phyloP scores from a whole-genome alignment of 2,329 filamentous ascomycete genomes.

The Penicillium sp. region DNA sequence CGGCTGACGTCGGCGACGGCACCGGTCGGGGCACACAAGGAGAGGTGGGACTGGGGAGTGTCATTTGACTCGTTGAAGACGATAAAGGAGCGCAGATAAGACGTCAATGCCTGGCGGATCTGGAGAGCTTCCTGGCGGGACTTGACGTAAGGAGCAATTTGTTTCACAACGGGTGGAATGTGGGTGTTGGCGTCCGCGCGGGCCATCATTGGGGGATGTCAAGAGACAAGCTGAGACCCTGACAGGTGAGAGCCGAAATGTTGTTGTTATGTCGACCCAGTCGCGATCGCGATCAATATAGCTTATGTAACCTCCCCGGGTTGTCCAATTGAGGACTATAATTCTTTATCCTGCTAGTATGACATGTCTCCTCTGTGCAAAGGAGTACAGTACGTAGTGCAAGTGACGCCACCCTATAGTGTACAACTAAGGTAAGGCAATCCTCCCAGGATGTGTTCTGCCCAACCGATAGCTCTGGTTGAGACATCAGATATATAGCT shows the following conservation, averaged over 20 bases:
- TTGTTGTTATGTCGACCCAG: conserved; percentile 18
- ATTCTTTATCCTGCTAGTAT: too few relatives aligned
- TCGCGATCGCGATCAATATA: too few relatives aligned
- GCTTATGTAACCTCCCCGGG: conserved; percentile 21
- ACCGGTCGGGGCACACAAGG: conserved; percentile 37
- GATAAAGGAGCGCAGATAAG: conserved; percentile 41
- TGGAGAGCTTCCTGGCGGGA: conserved; percentile 40
- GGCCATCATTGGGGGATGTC: conserved; percentile 27
- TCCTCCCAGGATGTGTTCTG: not conserved
- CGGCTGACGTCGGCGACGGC: conserved; percentile 35
- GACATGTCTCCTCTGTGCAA: too few relatives aligned
- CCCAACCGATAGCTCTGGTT: conserved; percentile 4
- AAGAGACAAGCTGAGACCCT: not conserved
- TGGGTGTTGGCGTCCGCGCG: conserved; percentile 22
- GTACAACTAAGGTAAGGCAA: not conserved
- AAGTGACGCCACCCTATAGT: too few relatives aligned
- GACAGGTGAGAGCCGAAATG: not conserved
- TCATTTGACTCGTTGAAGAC: conserved; percentile 29
- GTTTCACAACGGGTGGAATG: conserved; percentile 39
- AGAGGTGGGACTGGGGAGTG: conserved; percentile 34
- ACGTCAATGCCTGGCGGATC: conserved; percentile 43
- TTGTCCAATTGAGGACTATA: not conserved
- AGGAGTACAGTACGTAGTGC: too few relatives aligned
- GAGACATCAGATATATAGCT: conserved; percentile 12
- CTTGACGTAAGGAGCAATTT: conserved; percentile 43